These are phyloP conservation scores for Nicotiana obtusifolia DNA, from an alignment of 257 asterid genomes.

Conservation along the genomic window DNA sequence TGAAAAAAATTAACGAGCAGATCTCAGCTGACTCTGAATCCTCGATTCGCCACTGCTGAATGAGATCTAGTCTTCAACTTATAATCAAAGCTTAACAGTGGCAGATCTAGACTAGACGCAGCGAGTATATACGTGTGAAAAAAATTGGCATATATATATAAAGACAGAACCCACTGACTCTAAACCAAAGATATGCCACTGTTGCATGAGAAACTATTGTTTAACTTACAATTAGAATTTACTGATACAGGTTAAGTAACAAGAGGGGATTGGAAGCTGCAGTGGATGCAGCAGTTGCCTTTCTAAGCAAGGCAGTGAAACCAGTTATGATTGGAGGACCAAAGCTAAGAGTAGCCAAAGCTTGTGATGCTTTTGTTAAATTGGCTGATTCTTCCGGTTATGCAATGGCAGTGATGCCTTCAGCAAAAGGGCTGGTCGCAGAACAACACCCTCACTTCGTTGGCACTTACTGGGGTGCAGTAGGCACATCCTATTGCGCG, in stretches of 20 bases:
- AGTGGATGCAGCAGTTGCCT: constrained; percentile 55
- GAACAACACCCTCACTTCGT: constrained; percentile 70
- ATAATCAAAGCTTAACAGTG: too few species aligned
- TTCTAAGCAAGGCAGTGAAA: constrained; percentile 70
- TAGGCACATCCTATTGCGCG: constrained; percentile 68
- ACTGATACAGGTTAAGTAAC: constrained; percentile 53
- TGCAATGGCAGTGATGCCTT: constrained; percentile 65
- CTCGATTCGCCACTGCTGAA: background rate
- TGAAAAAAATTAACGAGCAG: background rate
- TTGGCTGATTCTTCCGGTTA: constrained; percentile 64
- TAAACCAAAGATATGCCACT: too few species aligned
- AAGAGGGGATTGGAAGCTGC: constrained; percentile 65
- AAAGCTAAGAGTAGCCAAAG: constrained; percentile 56
- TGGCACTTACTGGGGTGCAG: constrained; percentile 85
- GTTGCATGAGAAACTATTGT: background rate
- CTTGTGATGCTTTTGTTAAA: constrained; percentile 44
- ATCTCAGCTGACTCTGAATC: background rate
- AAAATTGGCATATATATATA: too few species aligned
- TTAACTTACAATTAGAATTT: background rate
- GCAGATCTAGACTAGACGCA: too few species aligned
- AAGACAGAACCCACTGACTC: too few species aligned
- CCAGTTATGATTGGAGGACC: constrained; percentile 84
- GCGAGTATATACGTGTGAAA: too few species aligned
- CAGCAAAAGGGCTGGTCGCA: constrained; percentile 80
- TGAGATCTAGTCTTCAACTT: background rate